Base-by-base conservation (phyloP, 768 basidiomycete species). In the Hypholoma fasciculare region DNA sequence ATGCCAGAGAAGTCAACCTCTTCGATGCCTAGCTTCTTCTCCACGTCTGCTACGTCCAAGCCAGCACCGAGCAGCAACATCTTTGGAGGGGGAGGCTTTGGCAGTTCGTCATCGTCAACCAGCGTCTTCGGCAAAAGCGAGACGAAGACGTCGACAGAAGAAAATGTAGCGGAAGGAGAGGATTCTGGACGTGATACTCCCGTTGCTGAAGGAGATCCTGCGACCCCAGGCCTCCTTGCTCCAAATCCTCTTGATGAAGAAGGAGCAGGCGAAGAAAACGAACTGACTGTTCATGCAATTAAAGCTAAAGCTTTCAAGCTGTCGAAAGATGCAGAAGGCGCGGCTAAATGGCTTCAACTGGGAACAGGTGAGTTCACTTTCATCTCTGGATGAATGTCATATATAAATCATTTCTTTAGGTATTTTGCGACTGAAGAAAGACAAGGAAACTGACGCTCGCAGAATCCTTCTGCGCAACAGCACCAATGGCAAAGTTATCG, bases 231-330 rank as follows among this genome's bases (percentile, higher is more conserved):
- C n/a, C 47, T 68, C 8, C 57, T 64, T 14, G 54, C 63, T 14
- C 54, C 59, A 17, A 74, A 73, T 54, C 72, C 73, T n/a, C 84
- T 88, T 60, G 89, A 90, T 61, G 76, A 76, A 53, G 89, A 90
- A 59, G 90, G 92, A 11, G 87, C 87, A 64, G 92, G 92, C 27
- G 92, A 94, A 72, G 89, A 94, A 67, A 80, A 87, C 40, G 92
- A 94, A 66, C 85, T 85, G 58, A 92, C 89, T 3, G 72, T 73
- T 27, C 78, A 89, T 68, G 71, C 75, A 46, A 76, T 83, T 49
- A 83, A 78, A 68, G 72, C 82, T 49, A 92, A 89, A 69, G 84
- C 86, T 23, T 90, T 76, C 67, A 82, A 80, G 66, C 65, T 92
- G 67, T 73, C 72, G 59, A 85, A 82, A 70, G 71, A 74, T 14